A percentile compares a stretch with the other conserved stretches of the same genome.
Conservation (phyloP, 768 basidiomycete species). For the Rhodosporidiobolus sp. region DNA sequence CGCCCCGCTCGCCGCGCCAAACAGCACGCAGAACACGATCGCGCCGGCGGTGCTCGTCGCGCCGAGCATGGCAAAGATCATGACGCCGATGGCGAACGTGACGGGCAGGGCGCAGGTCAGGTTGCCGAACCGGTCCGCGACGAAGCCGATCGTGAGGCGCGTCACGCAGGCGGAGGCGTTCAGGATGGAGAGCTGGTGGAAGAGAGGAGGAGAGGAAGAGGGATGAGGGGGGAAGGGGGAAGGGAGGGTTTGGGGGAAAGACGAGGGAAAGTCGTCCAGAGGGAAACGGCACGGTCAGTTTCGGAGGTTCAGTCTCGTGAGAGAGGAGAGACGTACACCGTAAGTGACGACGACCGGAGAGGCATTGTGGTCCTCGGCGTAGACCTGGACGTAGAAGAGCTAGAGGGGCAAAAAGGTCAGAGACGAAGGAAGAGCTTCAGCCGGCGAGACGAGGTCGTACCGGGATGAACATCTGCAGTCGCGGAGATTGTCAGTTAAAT, state of each 20-base stretch:
- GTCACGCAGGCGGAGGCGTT: conserved; percentile 11
- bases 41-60: conserved; percentile 8
- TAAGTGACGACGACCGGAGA: not conserved
- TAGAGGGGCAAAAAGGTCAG: not conserved
- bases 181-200: conserved; percentile 9
- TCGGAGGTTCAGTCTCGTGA: no score
- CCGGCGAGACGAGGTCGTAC: not conserved
- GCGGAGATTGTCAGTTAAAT: no score
- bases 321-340: not conserved
- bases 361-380: not conserved
- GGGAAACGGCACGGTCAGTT: no score
- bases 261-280: no score
- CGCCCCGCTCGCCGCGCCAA: conserved; percentile 2
- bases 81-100: not conserved
- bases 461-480: conserved; percentile 15
- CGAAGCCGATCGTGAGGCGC: not conserved
- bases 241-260: no score
- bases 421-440: not conserved
- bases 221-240: not conserved
- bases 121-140: conserved; percentile 12
- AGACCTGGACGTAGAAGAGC: conserved; percentile 11
- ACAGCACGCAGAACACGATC: conserved; percentile 17
- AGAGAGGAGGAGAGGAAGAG: not conserved
- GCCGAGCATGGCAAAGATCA: conserved; percentile 24
- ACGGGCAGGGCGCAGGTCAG: conserved; percentile 7